phyloP scores from a whole-genome alignment of 2,329 filamentous ascomycete species.

The Alternaria viburni region DNA sequence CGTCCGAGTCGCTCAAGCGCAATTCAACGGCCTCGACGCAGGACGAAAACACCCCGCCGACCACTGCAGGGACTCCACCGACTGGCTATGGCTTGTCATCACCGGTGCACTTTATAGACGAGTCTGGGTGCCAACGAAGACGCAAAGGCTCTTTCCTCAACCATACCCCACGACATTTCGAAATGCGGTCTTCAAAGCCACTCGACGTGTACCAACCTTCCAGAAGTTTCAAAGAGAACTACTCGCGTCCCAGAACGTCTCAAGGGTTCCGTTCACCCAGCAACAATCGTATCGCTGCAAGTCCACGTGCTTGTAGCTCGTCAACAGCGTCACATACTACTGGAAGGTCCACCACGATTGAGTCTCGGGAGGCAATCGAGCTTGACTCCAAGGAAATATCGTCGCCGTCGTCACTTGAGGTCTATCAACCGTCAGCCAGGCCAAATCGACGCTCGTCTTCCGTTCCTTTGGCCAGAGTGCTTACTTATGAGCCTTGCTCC shows the following conservation, averaged over 20 bases:
- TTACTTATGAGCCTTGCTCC: conserved; percentile 17
- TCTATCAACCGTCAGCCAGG: conserved; percentile 13
- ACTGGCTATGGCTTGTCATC: conserved; percentile 13
- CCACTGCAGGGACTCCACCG: conserved; percentile 18
- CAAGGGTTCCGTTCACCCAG: conserved; percentile 15
- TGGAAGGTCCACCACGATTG: conserved; percentile 14
- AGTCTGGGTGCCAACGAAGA: conserved; percentile 30
- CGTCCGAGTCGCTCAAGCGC: conserved; percentile 26
- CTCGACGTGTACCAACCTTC: conserved; percentile 25
- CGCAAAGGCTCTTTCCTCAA: conserved; percentile 42
- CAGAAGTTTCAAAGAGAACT: conserved; percentile 25
- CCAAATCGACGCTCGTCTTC: conserved; percentile 22
- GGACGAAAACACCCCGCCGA: conserved; percentile 24
- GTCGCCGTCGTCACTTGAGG: conserved; percentile 13
- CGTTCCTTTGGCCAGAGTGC: conserved; percentile 19
- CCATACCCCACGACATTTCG: conserved; percentile 41
- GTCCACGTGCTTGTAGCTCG: conserved; percentile 13
- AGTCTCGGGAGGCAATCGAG: conserved; percentile 19
- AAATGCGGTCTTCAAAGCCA: conserved; percentile 25
- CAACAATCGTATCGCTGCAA: background rate
- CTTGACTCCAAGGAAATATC: conserved; percentile 24
- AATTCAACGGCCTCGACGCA: conserved; percentile 25
- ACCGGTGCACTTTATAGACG: conserved; percentile 26
- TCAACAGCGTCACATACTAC: conserved; percentile 14
- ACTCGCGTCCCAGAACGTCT: conserved; percentile 26